Conservation (phyloP, 805 yeast species). For the Candida odintsovae region DNA sequence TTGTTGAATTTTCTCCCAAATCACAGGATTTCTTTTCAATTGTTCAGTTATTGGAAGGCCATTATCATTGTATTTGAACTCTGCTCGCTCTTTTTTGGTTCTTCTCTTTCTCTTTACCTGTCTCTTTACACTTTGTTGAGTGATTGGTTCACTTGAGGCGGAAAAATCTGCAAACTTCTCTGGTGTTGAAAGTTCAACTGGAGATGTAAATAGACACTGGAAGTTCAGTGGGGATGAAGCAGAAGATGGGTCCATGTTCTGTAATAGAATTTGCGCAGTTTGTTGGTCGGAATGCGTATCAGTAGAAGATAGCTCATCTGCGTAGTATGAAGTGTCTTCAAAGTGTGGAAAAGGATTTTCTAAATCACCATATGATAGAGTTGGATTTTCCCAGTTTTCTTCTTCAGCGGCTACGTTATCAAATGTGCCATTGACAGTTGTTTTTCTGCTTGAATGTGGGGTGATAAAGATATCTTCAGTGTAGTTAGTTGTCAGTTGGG, state of each 20-base stretch:
- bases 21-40: conserved; percentile 21
- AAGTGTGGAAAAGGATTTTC: neutral
- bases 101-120: neutral
- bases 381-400: neutral
- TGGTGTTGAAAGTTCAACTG: neutral
- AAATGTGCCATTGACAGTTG: too few species aligned
- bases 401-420: neutral
- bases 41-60: conserved; percentile 17
- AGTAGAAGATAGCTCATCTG: neutral
- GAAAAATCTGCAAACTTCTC: neutral
- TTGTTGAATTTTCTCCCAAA: conserved; percentile 24
- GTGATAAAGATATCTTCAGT: neutral
- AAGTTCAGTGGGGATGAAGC: neutral
- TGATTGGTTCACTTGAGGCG: neutral
- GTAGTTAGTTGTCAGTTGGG: neutral
- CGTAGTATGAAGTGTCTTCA: neutral
- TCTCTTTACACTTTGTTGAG: neutral
- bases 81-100: neutral
- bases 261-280: conserved; percentile 1
- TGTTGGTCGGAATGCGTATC: neutral
- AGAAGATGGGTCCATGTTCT: neutral
- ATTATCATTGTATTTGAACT: neutral
- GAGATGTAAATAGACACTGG: neutral
- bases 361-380: neutral
- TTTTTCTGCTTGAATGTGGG: neutral